Evolutionary conservation across 305 asterid species (phyloP).

Genomic region (Fraxinus greggii): DNA sequence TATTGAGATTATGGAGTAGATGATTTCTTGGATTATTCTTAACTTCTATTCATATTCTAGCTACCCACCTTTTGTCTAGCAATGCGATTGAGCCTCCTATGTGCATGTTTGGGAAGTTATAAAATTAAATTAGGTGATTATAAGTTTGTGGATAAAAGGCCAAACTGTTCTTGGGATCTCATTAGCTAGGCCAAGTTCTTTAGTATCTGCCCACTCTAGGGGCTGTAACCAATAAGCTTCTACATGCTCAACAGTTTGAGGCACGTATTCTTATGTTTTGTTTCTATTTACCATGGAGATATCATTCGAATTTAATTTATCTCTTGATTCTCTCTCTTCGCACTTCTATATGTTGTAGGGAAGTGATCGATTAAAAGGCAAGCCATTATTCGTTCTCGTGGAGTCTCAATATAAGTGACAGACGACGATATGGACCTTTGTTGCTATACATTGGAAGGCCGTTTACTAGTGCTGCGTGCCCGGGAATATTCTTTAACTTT

Average conservation of each 20-base stretch:
- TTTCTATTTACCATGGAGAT: neutral
- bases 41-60: neutral
- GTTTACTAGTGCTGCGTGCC: neutral
- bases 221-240: neutral
- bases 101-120: neutral
- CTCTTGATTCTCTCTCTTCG: neutral
- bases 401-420: conserved; percentile 44
- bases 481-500: neutral
- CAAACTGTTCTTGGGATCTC: neutral
- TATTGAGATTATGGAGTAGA: neutral
- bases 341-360: conserved; percentile 43
- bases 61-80: neutral
- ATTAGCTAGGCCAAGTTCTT: neutral
- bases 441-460: neutral
- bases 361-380: conserved; percentile 58
- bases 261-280: neutral
- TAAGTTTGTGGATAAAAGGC: neutral
- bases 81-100: neutral
- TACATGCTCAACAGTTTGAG: neutral
- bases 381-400: conserved; percentile 70
- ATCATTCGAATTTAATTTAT: neutral
- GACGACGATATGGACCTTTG: conserved; percentile 2
- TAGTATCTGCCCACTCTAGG: neutral
- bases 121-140: too few relatives aligned
- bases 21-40: neutral